Conservation (phyloP, 108 stramenopile genomes). For the Ochromonas danica region DNA sequence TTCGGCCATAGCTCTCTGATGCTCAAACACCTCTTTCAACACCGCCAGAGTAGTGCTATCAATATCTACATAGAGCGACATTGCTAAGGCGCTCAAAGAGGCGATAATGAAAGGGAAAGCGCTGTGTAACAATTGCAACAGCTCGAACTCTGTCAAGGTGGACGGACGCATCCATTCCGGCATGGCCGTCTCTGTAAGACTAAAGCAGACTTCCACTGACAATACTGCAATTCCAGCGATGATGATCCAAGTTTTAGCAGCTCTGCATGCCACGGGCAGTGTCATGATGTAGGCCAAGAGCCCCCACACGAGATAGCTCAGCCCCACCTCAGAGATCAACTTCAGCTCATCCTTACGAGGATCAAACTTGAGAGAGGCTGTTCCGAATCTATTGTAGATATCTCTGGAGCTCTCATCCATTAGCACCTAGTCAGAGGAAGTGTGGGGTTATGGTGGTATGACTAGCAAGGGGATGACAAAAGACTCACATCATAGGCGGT, state of each 20-base stretch:
- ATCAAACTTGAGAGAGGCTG: not conserved
- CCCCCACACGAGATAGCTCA: not conserved
- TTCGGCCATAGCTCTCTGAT: not conserved
- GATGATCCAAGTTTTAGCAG: not conserved
- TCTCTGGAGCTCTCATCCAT: not conserved
- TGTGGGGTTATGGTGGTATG: no score
- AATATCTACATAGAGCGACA: not conserved
- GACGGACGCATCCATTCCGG: not conserved
- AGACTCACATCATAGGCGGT: slow-evolving; percentile 8
- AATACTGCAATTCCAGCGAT: not conserved
- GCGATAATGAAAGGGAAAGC: not conserved
- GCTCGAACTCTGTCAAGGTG: slow-evolving; percentile 12
- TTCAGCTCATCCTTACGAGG: slow-evolving; percentile 9
- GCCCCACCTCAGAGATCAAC: not conserved
- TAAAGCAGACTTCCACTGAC: not conserved
- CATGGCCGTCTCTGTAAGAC: not conserved
- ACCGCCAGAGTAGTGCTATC: not conserved
- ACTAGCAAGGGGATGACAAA: slow-evolving; percentile 1
- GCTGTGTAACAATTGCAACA: not conserved
- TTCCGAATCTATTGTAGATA: slow-evolving; percentile 11
- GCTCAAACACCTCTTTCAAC: not conserved
- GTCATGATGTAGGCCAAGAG: not conserved
- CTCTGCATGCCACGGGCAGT: not conserved
- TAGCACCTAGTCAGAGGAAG: not conserved
- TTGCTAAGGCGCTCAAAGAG: not conserved